Evolutionary conservation across 257 asterid species (phyloP).

Genomic region (Nicotiana tabacum): DNA sequence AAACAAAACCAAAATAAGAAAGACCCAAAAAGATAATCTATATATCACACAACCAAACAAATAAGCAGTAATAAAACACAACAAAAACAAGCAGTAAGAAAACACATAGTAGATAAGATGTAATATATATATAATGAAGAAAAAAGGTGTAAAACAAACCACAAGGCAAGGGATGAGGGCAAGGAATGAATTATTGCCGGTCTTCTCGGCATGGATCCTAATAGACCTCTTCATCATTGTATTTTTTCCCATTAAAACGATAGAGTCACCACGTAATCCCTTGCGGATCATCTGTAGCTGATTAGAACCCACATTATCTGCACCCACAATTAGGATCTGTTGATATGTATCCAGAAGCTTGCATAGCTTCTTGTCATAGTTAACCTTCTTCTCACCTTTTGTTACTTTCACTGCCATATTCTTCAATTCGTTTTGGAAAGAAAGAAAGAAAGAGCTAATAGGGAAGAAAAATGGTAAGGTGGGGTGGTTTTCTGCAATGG

Average conservation of each 20-base stretch:
- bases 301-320: conserved; percentile 29
- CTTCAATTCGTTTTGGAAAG: not conserved
- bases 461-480: not conserved
- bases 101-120: not conserved
- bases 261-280: conserved; percentile 31
- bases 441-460: not conserved
- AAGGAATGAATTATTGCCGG: conserved; percentile 20
- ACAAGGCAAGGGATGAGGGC: conserved; percentile 26
- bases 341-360: conserved; percentile 26
- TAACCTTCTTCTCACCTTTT: conserved; percentile 19
- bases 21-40: not conserved
- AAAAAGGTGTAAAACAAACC: conserved; percentile 6
- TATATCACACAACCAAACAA: not conserved
- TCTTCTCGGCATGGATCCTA: conserved; percentile 22
- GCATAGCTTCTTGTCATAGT: conserved; percentile 27
- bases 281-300: conserved; percentile 26
- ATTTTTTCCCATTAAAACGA: conserved; percentile 32
- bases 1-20: not conserved
- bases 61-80: not conserved
- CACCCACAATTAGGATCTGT: conserved; percentile 23
- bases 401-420: conserved; percentile 24
- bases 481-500: not conserved
- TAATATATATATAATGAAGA: not conserved
- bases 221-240: conserved; percentile 38
- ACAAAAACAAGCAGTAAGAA: not conserved